Percentiles rank a stretch among this genome's conserved stretches.
Evolutionary conservation across 23 red algal genomes (phyloP).

Genomic region (Gracilaria domingensis): DNA sequence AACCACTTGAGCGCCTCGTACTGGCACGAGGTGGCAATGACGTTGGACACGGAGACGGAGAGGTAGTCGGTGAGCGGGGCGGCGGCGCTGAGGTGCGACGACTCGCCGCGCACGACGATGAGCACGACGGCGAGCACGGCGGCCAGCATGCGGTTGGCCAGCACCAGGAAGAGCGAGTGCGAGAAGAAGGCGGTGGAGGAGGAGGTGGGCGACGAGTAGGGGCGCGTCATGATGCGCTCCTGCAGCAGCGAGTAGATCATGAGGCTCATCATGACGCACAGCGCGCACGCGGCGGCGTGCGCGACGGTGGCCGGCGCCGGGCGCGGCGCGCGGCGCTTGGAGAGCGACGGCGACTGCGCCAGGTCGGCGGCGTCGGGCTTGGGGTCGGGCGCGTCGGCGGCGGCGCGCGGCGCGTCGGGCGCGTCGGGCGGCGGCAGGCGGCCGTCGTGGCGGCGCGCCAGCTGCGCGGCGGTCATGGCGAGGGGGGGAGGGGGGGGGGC

Average conservation of each 20-base stretch:
- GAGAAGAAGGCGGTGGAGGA: constrained; percentile 66
- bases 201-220: constrained; percentile 35
- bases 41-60: constrained; percentile 77
- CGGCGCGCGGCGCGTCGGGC: background rate
- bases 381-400: background rate
- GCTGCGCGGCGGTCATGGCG: constrained; percentile 13
- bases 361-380: background rate
- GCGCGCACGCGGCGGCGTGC: constrained; percentile 47
- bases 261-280: constrained; percentile 61
- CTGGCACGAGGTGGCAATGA: constrained; percentile 87
- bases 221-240: constrained; percentile 91
- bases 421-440: background rate
- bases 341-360: background rate
- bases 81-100: constrained; percentile 11
- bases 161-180: constrained; percentile 82
- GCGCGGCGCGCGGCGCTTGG: constrained; percentile 8
- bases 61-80: constrained; percentile 68
- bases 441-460: constrained; percentile 30
- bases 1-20: constrained; percentile 93
- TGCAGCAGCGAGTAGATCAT: constrained; percentile 83
- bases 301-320: background rate
- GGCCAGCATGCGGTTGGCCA: constrained; percentile 87
- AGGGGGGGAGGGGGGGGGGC: background rate
- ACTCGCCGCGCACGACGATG: constrained; percentile 38
- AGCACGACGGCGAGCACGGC: constrained; percentile 46